Base-by-base conservation (phyloP, 495 filamentous ascomycete species). In the Penicillium angulare region DNA sequence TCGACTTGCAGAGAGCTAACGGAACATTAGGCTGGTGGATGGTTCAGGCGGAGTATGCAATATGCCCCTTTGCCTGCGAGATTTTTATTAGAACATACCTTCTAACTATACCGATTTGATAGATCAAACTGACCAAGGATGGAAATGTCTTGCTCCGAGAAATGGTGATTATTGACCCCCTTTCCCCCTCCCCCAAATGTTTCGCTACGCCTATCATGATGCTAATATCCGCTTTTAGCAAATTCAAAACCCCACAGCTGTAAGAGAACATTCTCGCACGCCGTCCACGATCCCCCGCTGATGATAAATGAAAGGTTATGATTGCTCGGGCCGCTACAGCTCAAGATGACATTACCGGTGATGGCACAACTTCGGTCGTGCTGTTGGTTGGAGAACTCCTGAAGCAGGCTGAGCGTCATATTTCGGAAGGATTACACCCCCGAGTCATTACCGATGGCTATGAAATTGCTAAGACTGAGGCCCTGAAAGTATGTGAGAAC, bases 91-190 rank as follows among this genome's bases (percentile, higher is more conserved):
- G 6, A 29, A 43, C 47, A 16, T 10, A 29, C 48, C 49, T 13
- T 43, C 55, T 65, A 53, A 67, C 47, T n/a, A 3, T 34, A 18
- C 27, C 35, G 47, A 33, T 50, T 42, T 23, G 29, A 68, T 58
- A 96, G 88, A 99, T 99, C 78, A 99, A 97, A 73, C 78, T 99
- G 63, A 99, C 93, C 43, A 99, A 99, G 73, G 93, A 99, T 79
- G 93, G 93, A 63, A 95, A 93, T 65, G 93, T 97, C 41, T 76
- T 99, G 47, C 67, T 99, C 58, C 82, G 90, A 59, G 93, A 99
- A 69, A 99, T 99, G 95, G 90, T 92, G n/a, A n/a, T n/a, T n/a
- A n/a, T n/a, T n/a, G n/a, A n/a, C n/a, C n/a, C n/a, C n/a, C n/a
- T n/a, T n/a, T n/a, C n/a, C n/a, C 35, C 10, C 22, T 10, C 18